These are phyloP conservation scores for Pogostemon cablin DNA, from an alignment of 257 asterid species.

Conservation along the genomic window DNA sequence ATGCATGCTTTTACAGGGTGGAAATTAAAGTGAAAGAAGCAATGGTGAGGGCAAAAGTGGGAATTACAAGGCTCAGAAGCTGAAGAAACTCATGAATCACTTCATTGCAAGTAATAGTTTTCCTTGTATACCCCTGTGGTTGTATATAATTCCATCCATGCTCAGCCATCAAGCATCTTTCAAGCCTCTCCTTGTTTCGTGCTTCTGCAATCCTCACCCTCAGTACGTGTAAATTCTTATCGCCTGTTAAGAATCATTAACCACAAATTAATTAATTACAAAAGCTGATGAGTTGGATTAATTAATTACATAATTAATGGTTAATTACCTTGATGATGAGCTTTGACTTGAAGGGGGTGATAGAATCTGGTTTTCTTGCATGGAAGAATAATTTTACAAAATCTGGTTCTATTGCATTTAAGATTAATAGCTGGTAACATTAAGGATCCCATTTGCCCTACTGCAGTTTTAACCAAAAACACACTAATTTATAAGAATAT, in stretches of 20 bases:
- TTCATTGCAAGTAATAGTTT: background rate
- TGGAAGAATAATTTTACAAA: slow-evolving; percentile 20
- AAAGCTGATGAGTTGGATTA: no score
- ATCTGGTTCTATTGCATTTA: slow-evolving; percentile 28
- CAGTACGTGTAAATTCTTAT: slow-evolving; percentile 43
- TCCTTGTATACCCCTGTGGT: background rate
- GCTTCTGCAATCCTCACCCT: slow-evolving; percentile 51
- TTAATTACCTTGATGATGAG: slow-evolving; percentile 46
- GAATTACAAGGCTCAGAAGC: background rate
- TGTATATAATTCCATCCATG: slow-evolving; percentile 45
- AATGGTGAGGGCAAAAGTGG: no score
- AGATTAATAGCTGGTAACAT: background rate
- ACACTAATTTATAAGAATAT: background rate
- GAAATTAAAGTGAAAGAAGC: no score
- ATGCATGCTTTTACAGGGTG: no score
- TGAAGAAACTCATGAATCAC: slow-evolving; percentile 3
- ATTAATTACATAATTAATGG: background rate
- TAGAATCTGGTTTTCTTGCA: slow-evolving; percentile 24
- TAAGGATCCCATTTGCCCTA: slow-evolving; percentile 32
- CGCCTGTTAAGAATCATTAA: slow-evolving; percentile 33
- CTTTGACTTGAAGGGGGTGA: slow-evolving; percentile 37
- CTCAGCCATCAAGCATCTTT: slow-evolving; percentile 35
- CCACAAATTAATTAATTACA: no score
- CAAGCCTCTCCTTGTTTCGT: slow-evolving; percentile 49
- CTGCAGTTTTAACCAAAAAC: background rate